A percentile compares a stretch with the other conserved stretches of the same genome.
Conservation (phyloP, 2,329 filamentous ascomycete genomes). For the Botrytis sinoallii region DNA sequence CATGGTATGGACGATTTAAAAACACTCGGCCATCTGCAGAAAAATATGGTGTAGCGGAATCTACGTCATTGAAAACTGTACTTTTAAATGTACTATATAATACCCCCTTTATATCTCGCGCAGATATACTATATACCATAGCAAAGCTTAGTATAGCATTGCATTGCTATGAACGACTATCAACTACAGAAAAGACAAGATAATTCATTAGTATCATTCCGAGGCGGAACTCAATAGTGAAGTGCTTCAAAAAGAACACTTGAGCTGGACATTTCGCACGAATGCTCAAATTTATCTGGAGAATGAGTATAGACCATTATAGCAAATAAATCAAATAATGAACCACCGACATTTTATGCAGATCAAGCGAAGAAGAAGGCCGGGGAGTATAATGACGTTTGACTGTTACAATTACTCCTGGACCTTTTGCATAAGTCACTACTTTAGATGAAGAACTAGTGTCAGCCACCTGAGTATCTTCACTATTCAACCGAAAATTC, state of each 20-base stretch:
- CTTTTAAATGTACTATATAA: slow-evolving; percentile 12
- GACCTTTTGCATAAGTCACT: too few relatives aligned
- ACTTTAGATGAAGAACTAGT: background rate
- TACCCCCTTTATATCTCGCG: slow-evolving; percentile 1
- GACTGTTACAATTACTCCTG: background rate
- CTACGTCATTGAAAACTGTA: slow-evolving; percentile 20
- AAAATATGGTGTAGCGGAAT: slow-evolving; percentile 14
- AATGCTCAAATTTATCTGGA: slow-evolving; percentile 55
- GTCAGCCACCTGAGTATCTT: background rate
- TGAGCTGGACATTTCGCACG: background rate
- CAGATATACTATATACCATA: background rate
- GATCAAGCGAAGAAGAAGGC: background rate
- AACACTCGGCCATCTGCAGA: background rate
- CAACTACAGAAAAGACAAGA: background rate
- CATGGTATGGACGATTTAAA: background rate
- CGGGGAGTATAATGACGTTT: background rate
- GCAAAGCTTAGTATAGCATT: background rate
- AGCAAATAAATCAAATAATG: background rate
- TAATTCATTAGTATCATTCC: background rate
- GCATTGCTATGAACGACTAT: background rate
- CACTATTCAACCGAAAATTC: background rate
- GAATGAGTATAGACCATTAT: slow-evolving; percentile 48
- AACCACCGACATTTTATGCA: background rate
- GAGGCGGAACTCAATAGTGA: background rate
- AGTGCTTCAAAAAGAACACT: background rate